Evolutionary conservation across 805 yeast genomes (phyloP).

Genomic region (Candida railenensis): DNA sequence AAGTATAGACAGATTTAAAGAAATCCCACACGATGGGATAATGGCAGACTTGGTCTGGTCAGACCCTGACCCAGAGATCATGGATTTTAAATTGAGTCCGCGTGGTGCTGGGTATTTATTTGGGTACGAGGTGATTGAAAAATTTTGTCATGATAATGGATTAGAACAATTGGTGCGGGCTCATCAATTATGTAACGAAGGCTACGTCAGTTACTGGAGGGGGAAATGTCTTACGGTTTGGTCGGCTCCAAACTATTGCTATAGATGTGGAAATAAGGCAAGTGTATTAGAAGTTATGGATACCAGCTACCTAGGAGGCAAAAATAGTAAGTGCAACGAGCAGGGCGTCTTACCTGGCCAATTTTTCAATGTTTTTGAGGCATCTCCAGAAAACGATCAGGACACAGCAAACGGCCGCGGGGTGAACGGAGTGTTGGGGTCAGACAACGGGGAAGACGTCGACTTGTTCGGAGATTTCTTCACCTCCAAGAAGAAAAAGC

Average conservation of each 20-base stretch:
- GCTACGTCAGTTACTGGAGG: constrained; percentile 86
- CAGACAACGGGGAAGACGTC: constrained; percentile 8
- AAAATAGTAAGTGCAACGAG: constrained; percentile 6
- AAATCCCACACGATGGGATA: constrained; percentile 98
- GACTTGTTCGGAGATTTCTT: constrained; percentile 25
- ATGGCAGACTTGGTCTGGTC: constrained; percentile 99
- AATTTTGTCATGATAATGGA: constrained; percentile 74
- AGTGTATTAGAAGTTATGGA: constrained; percentile 84
- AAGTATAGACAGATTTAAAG: constrained; percentile 86
- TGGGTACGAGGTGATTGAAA: constrained; percentile 86
- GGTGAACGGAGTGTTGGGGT: constrained; percentile 28
- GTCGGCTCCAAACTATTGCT: constrained; percentile 98
- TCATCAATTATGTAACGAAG: constrained; percentile 95
- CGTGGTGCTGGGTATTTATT: constrained; percentile 98
- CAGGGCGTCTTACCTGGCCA: constrained; percentile 48
- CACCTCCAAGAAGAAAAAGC: constrained; percentile 31
- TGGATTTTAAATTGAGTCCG: constrained; percentile 85
- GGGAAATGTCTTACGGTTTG: constrained; percentile 94
- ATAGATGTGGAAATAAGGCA: constrained; percentile 95
- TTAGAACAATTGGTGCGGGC: constrained; percentile 87
- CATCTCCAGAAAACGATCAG: constrained; percentile 88
- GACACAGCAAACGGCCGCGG: constrained; percentile 45
- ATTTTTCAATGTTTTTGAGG: constrained; percentile 91
- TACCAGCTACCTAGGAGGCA: constrained; percentile 39
- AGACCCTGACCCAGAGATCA: constrained; percentile 84